Conservation (phyloP, 2,329 filamentous ascomycete genomes). For the Colletotrichum sp. region DNA sequence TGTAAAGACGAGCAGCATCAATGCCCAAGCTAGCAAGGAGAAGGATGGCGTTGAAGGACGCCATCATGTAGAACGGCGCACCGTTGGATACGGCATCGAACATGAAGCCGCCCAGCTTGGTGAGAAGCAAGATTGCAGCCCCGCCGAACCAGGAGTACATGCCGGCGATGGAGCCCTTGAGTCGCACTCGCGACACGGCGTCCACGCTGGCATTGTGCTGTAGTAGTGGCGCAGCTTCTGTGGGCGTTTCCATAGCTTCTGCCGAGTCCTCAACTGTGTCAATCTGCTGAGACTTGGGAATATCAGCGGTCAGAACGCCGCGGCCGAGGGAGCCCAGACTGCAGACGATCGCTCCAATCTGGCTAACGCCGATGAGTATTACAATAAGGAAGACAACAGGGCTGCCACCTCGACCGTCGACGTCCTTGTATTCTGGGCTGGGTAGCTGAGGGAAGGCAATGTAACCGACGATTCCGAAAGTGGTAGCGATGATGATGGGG, state of each 20-base stretch:
- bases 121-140: constrained; percentile 86
- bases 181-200: constrained; percentile 54
- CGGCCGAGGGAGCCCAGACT: constrained; percentile 87
- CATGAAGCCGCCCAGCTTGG: constrained; percentile 85
- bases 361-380: constrained; percentile 83
- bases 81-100: constrained; percentile 79
- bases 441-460: constrained; percentile 74
- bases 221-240: constrained; percentile 47
- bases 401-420: constrained; percentile 69
- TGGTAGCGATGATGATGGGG: constrained; percentile 74
- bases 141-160: constrained; percentile 93
- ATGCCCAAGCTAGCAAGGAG: constrained; percentile 61
- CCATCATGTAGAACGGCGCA: constrained; percentile 95
- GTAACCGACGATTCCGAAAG: constrained; percentile 81
- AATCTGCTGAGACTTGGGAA: constrained; percentile 32
- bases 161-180: constrained; percentile 94
- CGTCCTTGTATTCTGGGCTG: constrained; percentile 75
- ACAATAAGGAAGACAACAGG: constrained; percentile 77
- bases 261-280: constrained; percentile 26
- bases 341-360: constrained; percentile 96
- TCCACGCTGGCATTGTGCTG: constrained; percentile 28
- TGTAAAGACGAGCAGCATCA: constrained; percentile 49
- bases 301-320: constrained; percentile 69
- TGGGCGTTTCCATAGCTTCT: constrained; percentile 36
- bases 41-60: constrained; percentile 80